Percentiles rank a stretch among this genome's conserved stretches.
These are phyloP conservation scores for Jacaranda copaia DNA, from an alignment of 257 asterid species.

Conservation along the genomic window DNA sequence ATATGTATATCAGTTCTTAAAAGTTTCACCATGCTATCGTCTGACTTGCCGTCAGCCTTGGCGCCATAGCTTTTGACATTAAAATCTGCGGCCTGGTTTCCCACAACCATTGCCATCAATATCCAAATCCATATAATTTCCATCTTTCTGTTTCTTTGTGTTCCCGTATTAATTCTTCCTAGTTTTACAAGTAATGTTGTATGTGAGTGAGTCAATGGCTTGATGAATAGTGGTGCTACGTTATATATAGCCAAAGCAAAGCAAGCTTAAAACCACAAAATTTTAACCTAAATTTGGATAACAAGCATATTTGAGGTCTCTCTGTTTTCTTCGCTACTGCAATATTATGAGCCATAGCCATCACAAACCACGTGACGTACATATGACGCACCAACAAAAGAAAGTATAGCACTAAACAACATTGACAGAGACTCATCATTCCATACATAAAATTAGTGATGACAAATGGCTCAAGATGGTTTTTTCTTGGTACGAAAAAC, in stretches of 20 bases:
- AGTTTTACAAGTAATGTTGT: neutral
- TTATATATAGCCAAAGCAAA: conserved; percentile 4
- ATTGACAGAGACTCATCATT: too few species aligned
- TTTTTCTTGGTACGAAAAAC: neutral
- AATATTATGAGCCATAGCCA: neutral
- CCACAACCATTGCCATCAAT: conserved; percentile 23
- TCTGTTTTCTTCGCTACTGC: neutral
- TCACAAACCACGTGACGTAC: conserved; percentile 2
- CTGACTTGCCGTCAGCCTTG: conserved; percentile 37
- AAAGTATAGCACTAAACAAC: too few species aligned
- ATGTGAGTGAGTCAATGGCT: neutral
- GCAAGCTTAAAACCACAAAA: conserved; percentile 24
- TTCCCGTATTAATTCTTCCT: neutral
- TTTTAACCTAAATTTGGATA: conserved; percentile 23
- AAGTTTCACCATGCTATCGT: conserved; percentile 25
- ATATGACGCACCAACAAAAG: neutral
- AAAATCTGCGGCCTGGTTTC: conserved; percentile 26
- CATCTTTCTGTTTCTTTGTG: conserved; percentile 2
- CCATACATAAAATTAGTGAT: neutral
- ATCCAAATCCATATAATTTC: conserved; percentile 9
- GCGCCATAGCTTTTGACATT: conserved; percentile 33
- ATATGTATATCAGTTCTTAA: neutral
- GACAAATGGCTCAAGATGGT: neutral
- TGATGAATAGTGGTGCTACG: neutral
- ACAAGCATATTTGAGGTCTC: neutral